A percentile compares a stretch with the other conserved stretches of the same genome.
Evolutionary conservation across 2,329 filamentous ascomycete genomes (phyloP).

Genomic region (Cryphonectria naterciae): DNA sequence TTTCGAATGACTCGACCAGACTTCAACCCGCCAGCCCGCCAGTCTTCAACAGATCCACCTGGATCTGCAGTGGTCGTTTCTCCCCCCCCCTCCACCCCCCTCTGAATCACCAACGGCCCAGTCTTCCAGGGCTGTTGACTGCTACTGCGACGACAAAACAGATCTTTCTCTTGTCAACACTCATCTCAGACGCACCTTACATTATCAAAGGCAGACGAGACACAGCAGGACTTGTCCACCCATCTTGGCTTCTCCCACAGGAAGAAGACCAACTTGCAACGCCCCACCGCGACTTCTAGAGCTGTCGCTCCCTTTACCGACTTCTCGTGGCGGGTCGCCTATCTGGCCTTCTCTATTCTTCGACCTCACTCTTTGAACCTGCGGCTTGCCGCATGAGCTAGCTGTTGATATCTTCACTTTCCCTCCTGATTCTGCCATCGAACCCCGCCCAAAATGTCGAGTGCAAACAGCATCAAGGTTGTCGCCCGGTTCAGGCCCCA

Average conservation of each 20-base stretch:
- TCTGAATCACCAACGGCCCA: constrained; percentile 12
- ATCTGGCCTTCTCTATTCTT: constrained; percentile 24
- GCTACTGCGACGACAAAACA: constrained; percentile 1
- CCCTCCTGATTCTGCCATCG: constrained; percentile 34
- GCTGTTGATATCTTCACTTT: constrained; percentile 35
- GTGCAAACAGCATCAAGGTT: constrained; percentile 76
- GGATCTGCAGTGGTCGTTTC: constrained; percentile 4
- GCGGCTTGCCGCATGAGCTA: constrained; percentile 23
- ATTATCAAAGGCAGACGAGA: constrained; percentile 3
- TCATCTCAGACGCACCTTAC: not conserved
- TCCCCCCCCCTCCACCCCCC: not conserved
- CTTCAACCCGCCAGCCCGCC: constrained; percentile 7
- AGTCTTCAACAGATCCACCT: constrained; percentile 16
- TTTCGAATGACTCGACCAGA: constrained; percentile 18
- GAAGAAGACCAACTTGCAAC: constrained; percentile 3
- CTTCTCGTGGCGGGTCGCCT: constrained; percentile 27
- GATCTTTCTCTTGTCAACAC: too few relatives aligned
- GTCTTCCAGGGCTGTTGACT: constrained; percentile 19
- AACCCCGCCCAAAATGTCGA: constrained; percentile 53
- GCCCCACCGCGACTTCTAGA: constrained; percentile 19
- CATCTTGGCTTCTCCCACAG: constrained; percentile 2
- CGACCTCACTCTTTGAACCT: constrained; percentile 9
- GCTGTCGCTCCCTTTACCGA: constrained; percentile 20
- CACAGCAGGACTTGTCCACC: constrained; percentile 19
- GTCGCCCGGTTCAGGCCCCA: constrained; percentile 97